These are phyloP conservation scores for Puccinia triticina DNA, from an alignment of 1,284 basidiomycete genomes.

Conservation along the genomic window DNA sequence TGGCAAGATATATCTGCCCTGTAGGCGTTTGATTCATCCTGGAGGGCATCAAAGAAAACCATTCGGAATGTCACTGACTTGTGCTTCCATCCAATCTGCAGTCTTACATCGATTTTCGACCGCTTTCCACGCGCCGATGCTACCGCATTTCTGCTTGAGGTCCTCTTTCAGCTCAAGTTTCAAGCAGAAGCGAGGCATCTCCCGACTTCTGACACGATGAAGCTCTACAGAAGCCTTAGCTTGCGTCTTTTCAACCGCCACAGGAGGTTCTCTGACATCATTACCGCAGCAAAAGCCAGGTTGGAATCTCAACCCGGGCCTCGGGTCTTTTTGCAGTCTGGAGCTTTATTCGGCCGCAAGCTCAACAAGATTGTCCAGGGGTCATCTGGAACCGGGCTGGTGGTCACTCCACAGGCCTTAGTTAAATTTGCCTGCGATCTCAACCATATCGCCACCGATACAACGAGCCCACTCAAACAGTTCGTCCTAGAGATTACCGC, in stretches of 20 bases:
- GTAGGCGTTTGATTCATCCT: not conserved
- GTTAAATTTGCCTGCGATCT: conserved; percentile 7
- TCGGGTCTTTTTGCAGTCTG: not conserved
- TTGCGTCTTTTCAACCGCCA: not conserved
- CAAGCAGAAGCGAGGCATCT: not conserved
- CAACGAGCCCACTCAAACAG: not conserved
- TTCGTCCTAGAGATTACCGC: not conserved
- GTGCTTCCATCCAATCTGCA: not conserved
- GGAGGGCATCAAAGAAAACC: not conserved
- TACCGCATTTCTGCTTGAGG: not conserved
- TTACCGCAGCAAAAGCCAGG: not conserved
- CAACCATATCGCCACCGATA: not conserved
- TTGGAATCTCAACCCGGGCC: not conserved
- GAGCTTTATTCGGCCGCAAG: not conserved
- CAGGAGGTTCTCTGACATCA: not conserved
- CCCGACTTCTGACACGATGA: not conserved
- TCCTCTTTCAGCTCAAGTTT: not conserved
- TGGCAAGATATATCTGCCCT: not conserved
- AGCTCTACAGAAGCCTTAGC: conserved; percentile 2
- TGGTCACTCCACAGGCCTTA: not conserved
- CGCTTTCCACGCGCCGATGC: not conserved
- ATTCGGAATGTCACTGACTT: not conserved
- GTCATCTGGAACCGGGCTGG: not conserved
- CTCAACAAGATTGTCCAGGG: not conserved
- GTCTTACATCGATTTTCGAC: conserved; percentile 3